phyloP scores from a whole-genome alignment of 2,329 filamentous ascomycete species.

The Zarea fungicola region DNA sequence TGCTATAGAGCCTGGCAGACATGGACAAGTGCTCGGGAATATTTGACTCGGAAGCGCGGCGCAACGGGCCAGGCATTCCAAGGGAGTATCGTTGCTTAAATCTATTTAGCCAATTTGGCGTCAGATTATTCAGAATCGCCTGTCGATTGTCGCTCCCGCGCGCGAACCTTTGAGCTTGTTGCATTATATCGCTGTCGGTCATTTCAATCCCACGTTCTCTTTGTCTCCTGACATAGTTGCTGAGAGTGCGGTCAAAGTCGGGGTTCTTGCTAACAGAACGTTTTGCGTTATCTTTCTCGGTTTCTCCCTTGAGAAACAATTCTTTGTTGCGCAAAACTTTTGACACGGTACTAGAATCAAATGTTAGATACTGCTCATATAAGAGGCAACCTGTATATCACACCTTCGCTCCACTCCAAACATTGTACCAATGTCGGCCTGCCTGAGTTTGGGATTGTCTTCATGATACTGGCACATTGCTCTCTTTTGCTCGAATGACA shows the following conservation, averaged over 20 bases:
- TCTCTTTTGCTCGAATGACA: constrained; percentile 85
- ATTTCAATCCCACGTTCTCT: constrained; percentile 69
- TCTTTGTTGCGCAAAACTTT: constrained; percentile 94
- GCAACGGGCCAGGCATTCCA: constrained; percentile 42
- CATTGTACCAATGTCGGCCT: constrained; percentile 91
- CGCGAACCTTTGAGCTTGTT: constrained; percentile 79
- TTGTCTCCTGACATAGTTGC: constrained; percentile 80
- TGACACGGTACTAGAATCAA: constrained; percentile 75
- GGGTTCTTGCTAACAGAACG: constrained; percentile 77
- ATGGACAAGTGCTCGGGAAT: constrained; percentile 62
- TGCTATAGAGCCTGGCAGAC: constrained; percentile 43
- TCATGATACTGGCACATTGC: constrained; percentile 93
- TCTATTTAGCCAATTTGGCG: constrained; percentile 79
- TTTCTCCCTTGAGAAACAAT: constrained; percentile 82
- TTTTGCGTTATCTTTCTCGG: constrained; percentile 69
- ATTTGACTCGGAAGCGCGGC: constrained; percentile 62
- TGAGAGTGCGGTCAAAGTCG: constrained; percentile 86
- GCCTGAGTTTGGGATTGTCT: constrained; percentile 83
- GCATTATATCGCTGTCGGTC: constrained; percentile 74
- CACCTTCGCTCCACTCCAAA: constrained; percentile 99
- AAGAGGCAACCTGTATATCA: constrained; percentile 17
- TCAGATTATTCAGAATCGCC: constrained; percentile 65
- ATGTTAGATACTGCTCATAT: constrained; percentile 18
- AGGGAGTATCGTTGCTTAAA: constrained; percentile 85
- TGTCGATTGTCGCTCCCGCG: constrained; percentile 64